Percentiles rank a stretch among this genome's conserved stretches.
phyloP scores from a whole-genome alignment of 2,329 filamentous ascomycete genomes.

The Colletotrichum spinosum region DNA sequence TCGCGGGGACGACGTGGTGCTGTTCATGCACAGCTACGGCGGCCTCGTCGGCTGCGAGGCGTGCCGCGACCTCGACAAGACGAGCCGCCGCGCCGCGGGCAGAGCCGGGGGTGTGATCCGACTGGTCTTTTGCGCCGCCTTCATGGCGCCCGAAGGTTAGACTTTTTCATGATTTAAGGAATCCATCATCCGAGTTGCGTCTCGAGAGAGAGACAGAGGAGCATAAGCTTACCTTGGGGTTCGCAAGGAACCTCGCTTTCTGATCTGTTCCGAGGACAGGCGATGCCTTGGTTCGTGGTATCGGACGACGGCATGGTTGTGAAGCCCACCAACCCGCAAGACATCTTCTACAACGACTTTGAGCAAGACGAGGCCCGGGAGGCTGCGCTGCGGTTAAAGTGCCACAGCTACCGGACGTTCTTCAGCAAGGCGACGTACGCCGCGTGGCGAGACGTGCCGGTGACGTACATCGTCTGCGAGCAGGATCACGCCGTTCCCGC shows the following conservation, averaged over 20 bases:
- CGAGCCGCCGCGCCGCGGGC: conserved; percentile 42
- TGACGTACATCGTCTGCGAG: conserved; percentile 19
- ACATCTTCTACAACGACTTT: conserved; percentile 8
- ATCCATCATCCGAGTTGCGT: not conserved
- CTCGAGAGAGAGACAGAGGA: rapidly evolving
- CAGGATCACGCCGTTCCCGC: conserved; percentile 9
- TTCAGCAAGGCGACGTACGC: conserved; percentile 22
- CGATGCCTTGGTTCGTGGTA: conserved; percentile 6
- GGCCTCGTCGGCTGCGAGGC: conserved; percentile 49
- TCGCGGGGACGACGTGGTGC: conserved; percentile 49
- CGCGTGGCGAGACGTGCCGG: conserved; percentile 17
- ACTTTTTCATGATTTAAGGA: not conserved
- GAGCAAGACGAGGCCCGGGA: not conserved
- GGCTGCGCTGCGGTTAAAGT: not conserved
- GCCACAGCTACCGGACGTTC: conserved; percentile 3
- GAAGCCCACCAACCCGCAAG: not conserved
- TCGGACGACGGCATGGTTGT: conserved; percentile 3
- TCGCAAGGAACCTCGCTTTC: not conserved
- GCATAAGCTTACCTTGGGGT: not conserved
- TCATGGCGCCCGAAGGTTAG: conserved; percentile 1
- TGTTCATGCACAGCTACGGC: conserved; percentile 54
- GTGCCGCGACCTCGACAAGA: conserved; percentile 45
- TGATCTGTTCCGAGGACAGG: not conserved
- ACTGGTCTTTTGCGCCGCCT: conserved; percentile 38
- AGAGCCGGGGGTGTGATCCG: conserved; percentile 48